Evolutionary conservation across 257 asterid genomes (phyloP).

Genomic region (Mentha longifolia): DNA sequence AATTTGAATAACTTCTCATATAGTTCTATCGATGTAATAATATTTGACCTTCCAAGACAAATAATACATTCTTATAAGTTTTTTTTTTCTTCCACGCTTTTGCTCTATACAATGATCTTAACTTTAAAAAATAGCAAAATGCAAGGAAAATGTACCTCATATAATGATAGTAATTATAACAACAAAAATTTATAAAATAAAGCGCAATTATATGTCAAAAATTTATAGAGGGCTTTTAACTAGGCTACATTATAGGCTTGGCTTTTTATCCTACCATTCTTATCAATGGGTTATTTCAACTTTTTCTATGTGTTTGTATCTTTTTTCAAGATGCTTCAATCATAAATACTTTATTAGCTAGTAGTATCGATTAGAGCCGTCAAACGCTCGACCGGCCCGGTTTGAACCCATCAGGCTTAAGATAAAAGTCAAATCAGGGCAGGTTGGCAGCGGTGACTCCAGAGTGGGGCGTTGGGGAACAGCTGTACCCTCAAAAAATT

Average conservation of each 20-base stretch:
- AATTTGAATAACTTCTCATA: not conserved
- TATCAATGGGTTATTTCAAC: slow-evolving; percentile 4
- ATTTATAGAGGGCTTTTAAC: not conserved
- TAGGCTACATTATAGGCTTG: slow-evolving; percentile 16
- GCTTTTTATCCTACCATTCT: slow-evolving; percentile 11
- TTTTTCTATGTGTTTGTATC: slow-evolving; percentile 15
- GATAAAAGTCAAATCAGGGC: no score
- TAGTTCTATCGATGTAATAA: not conserved
- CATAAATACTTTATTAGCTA: no score
- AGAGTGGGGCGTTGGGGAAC: no score
- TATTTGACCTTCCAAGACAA: not conserved
- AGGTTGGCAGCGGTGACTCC: no score
- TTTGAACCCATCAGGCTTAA: no score
- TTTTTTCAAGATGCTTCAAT: slow-evolving; percentile 22
- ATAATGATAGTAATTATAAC: no score
- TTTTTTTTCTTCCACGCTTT: not conserved
- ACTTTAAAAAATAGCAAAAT: not conserved
- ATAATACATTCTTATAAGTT: not conserved
- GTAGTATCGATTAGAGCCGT: no score
- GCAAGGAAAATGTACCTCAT: not conserved
- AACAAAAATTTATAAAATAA: no score
- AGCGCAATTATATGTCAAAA: no score
- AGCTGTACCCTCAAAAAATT: no score
- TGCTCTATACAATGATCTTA: not conserved
- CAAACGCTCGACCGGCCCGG: no score